A percentile compares a stretch with the other conserved stretches of the same genome.
Conservation (phyloP, 345 rosid genomes). For the Hibiscus trionum region DNA sequence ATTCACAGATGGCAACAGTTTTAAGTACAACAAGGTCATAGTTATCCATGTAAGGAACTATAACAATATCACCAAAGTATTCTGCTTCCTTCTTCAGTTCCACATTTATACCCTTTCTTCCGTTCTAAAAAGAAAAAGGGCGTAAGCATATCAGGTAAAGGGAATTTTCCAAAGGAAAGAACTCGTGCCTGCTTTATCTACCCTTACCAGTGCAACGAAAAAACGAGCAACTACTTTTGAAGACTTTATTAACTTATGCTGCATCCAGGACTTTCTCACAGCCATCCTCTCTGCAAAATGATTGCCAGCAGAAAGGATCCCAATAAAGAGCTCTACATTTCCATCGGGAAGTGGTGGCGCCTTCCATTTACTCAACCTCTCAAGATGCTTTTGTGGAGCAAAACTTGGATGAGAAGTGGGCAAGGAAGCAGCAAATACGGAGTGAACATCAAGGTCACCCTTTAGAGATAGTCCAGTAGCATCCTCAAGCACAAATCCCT, state of each 20-base stretch:
- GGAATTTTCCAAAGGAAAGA: background rate
- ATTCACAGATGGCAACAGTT: conserved; percentile 96
- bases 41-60: conserved; percentile 95
- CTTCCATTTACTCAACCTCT: conserved; percentile 68
- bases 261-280: conserved; percentile 96
- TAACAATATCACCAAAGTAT: conserved; percentile 84
- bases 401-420: conserved; percentile 76
- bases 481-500: conserved; percentile 97
- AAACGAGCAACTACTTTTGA: conserved; percentile 84
- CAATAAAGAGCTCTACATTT: conserved; percentile 71
- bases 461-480: conserved; percentile 81
- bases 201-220: conserved; percentile 83
- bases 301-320: conserved; percentile 91
- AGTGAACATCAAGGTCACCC: conserved; percentile 76
- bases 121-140: conserved; percentile 35
- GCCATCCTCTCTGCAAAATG: conserved; percentile 99
- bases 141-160: background rate
- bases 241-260: conserved; percentile 65
- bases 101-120: conserved; percentile 79
- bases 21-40: conserved; percentile 92
- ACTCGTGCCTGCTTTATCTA: background rate
- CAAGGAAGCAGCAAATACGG: conserved; percentile 74
- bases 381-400: conserved; percentile 72
- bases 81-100: conserved; percentile 89
- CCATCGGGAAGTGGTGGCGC: conserved; percentile 62